Base-by-base conservation (phyloP, 805 yeast genomes). In the Tetrapisispora fleetii region DNA sequence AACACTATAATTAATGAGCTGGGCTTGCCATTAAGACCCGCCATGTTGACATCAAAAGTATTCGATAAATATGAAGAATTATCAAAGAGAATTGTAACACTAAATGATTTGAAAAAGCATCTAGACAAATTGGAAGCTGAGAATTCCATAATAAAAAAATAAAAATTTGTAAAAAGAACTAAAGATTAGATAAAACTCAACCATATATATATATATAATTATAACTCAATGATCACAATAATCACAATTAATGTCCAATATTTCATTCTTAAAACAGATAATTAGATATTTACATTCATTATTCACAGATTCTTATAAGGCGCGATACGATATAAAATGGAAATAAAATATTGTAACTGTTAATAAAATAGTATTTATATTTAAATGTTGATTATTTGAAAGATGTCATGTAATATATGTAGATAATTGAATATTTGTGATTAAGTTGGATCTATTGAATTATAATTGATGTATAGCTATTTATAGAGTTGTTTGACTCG, bases 71-170 rank as follows among this genome's bases (percentile, higher is more conserved):
- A 84, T 60, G 97, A 91, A 57, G 79, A 79, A 49, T 67, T 93
- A 46, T 73, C 85, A 44, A 80, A 81, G 53, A 71, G 81, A 0
- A 85, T 87, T 30, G 80, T 80, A 13, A 76, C 83, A 1, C 69
- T 91, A 53, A 71, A 90, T 48, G 98, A 93, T 48, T 72, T 90
- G 16, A 91, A 91, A 68, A 83, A 80, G 62, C 95, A 87, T 49
- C 79, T 80, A 19, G 99, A 93, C 64, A 89, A 88, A 67, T 70
- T 90, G 14, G 90, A 86, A 53, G 81, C 95, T 2, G 98, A 91
- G 56, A 74, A 78, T 37, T 71, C 73, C 32, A 70, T 81, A 48
- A 65, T 70, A n/a, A 69, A 66, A 38, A 56, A 50, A 46, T 37
- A 37, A 28, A 28, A 22, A n/a, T 18, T 14, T 33, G 22, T 27